Evolutionary conservation across 805 yeast species (phyloP), one percentile per base, ranked within the genome.

Genomic region (Suhomyces sp.): DNA sequence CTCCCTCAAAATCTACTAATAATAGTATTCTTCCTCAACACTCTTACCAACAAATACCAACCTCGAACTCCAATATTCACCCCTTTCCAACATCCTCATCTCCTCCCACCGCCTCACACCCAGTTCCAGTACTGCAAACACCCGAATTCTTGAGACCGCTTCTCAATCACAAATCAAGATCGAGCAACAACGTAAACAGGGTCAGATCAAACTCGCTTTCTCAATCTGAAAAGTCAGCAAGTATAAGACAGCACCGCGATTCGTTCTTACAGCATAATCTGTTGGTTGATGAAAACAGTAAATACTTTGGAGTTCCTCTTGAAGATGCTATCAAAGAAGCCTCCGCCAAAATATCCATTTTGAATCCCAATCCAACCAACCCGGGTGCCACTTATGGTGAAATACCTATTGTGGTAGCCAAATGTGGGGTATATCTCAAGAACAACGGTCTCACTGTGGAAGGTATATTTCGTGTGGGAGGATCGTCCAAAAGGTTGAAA

Each of bases 401-500:
- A 35, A 86, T 93, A 13, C 99, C 99, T 0, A 75, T 88, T 12
- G 83, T 93, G 10, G 95, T 93, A n/a, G 98, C 97, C 11, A 84
- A 88, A 48, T 91, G 98, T 63, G 97, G 98, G 1, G 81, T 85
- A 0, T 90, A 64, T 52, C 63, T 93, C 40, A 91, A 93, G 53
- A 76, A 77, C 30, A 78, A 86, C 44, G 95, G 83, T 2, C 67
- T 88, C 20, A 76, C 77, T 20, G 82, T 84, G 1, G 93, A 91
- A 56, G 98, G 99, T 5, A 86, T 93, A 3, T 93, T 93, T 57
- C 70, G 98, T 40, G 84, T 93, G 2, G 93, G 95, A 0, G 98
- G 98, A 3, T 83, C 95, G 11, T 80, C 87, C 19, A 84, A 88
- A 53, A 73, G 98, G 36, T 81, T 93, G 23, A 85, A 87, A 48